Percentiles rank a stretch among this genome's conserved stretches.
Evolutionary conservation across 805 yeast genomes (phyloP).

Genomic region (Pichia kluyveri): DNA sequence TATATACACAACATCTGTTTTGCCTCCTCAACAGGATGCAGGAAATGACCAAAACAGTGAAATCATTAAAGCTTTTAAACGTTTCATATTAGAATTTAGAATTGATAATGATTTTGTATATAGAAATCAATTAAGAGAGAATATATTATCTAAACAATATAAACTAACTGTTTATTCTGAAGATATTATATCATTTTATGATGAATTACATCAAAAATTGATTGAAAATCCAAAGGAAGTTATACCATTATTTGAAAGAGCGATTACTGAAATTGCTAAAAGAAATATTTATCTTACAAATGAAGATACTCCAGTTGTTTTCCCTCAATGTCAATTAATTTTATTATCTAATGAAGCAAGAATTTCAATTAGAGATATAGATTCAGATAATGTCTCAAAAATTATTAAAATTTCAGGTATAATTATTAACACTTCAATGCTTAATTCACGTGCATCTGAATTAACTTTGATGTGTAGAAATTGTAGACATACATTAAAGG

Average conservation of each 20-base stretch:
- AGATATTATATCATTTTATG: conserved; percentile 81
- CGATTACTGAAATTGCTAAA: conserved; percentile 80
- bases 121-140: conserved; percentile 85
- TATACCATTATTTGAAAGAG: conserved; percentile 76
- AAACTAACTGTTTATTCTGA: conserved; percentile 68
- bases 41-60: conserved; percentile 58
- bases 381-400: conserved; percentile 80
- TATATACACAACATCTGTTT: conserved; percentile 66
- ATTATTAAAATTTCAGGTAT: conserved; percentile 90
- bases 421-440: conserved; percentile 81
- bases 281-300: conserved; percentile 47
- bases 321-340: conserved; percentile 81
- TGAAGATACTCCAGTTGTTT: conserved; percentile 38
- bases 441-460: conserved; percentile 77
- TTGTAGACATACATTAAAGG: conserved; percentile 71
- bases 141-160: conserved; percentile 68
- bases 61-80: conserved; percentile 65
- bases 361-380: conserved; percentile 70
- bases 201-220: conserved; percentile 76
- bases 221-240: conserved; percentile 82
- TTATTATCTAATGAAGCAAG: conserved; percentile 64
- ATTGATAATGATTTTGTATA: conserved; percentile 75
- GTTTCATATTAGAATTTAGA: conserved; percentile 79
- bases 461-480: conserved; percentile 79
- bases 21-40: conserved; percentile 66